Percentiles rank a stretch among this genome's conserved stretches.
Evolutionary conservation across 441 rosid species (phyloP).

Genomic region (Erodium trifolium): DNA sequence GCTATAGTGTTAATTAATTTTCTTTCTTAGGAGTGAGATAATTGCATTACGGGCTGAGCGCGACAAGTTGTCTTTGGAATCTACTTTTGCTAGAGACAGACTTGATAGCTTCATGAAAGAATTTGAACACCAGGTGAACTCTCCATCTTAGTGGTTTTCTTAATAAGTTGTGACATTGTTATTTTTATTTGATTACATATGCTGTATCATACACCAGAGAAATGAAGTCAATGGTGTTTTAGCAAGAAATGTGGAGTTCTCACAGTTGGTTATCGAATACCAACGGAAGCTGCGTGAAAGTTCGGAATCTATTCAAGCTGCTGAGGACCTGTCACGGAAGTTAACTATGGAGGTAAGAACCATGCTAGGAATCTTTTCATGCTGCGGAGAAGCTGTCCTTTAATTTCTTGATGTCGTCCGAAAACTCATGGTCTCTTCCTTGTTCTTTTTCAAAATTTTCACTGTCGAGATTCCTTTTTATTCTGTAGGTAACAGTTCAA

Average conservation of each 20-base stretch:
- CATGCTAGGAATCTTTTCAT: neutral
- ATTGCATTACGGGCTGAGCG: conserved; percentile 60
- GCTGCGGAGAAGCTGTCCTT: neutral
- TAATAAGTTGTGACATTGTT: neutral
- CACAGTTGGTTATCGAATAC: conserved; percentile 70
- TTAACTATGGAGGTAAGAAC: conserved; percentile 68
- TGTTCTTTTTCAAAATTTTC: neutral
- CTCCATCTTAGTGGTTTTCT: neutral
- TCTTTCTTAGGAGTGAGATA: conserved; percentile 56
- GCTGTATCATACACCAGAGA: conserved; percentile 40
- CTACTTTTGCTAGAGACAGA: conserved; percentile 67
- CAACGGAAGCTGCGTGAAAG: conserved; percentile 79
- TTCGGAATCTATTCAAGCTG: conserved; percentile 57
- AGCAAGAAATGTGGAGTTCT: conserved; percentile 85
- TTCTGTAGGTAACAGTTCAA: conserved; percentile 54
- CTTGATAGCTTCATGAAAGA: conserved; percentile 67
- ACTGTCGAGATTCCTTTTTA: conserved; percentile 7
- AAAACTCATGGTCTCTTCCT: neutral
- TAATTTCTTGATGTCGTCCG: neutral
- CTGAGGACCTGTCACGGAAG: conserved; percentile 79
- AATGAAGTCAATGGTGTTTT: conserved; percentile 53
- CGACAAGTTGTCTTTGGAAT: conserved; percentile 68
- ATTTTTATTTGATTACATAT: neutral
- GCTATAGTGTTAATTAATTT: neutral
- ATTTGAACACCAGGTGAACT: conserved; percentile 66